These are phyloP conservation scores for Vinca major DNA, from an alignment of 305 asterid genomes.

Conservation along the genomic window DNA sequence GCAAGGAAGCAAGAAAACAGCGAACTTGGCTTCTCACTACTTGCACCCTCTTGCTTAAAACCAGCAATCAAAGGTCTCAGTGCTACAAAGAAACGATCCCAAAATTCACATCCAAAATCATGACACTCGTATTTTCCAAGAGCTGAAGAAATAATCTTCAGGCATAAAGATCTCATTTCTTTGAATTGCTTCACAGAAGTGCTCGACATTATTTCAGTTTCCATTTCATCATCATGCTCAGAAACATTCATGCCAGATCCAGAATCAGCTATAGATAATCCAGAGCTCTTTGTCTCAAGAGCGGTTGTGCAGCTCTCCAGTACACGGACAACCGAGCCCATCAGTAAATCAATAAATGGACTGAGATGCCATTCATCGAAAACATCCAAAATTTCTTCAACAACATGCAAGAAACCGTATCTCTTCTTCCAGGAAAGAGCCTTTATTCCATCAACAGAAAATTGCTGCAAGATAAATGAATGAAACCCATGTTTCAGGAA, in stretches of 20 bases:
- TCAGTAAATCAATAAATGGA: conserved; percentile 68
- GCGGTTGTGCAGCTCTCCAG: conserved; percentile 60
- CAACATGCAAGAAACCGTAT: conserved; percentile 74
- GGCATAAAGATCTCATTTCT: conserved; percentile 84
- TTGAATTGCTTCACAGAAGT: conserved; percentile 56
- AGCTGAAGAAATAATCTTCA: conserved; percentile 54
- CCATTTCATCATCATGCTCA: conserved; percentile 31
- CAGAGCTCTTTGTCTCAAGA: conserved; percentile 31
- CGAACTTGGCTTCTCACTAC: conserved; percentile 84
- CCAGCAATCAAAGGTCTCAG: conserved; percentile 53
- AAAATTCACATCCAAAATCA: conserved; percentile 59
- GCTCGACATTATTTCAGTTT: conserved; percentile 36
- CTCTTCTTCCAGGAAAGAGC: conserved; percentile 69
- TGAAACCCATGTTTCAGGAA: conserved; percentile 28
- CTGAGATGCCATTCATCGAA: conserved; percentile 66
- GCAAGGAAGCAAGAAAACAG: conserved; percentile 86
- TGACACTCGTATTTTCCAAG: conserved; percentile 58
- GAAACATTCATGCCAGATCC: conserved; percentile 21
- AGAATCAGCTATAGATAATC: conserved; percentile 15
- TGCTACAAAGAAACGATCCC: conserved; percentile 72
- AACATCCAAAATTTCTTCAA: conserved; percentile 70
- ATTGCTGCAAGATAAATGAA: conserved; percentile 46
- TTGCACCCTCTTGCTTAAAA: conserved; percentile 78
- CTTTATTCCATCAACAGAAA: conserved; percentile 42
- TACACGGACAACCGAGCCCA: conserved; percentile 59